Evolutionary conservation across 257 asterid species (phyloP).

Genomic region (Nicotiana attenuata): DNA sequence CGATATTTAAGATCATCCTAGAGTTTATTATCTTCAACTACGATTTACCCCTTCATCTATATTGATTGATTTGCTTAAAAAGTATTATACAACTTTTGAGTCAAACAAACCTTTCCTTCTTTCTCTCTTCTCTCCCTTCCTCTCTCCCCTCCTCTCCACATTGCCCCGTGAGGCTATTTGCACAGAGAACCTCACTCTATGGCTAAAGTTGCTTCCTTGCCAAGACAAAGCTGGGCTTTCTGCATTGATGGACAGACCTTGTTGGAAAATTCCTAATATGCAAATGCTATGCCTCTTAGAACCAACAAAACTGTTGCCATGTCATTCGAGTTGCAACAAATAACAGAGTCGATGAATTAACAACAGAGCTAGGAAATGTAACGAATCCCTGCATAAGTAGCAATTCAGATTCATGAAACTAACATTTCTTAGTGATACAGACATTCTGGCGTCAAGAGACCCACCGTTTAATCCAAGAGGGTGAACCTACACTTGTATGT

Average conservation of each 20-base stretch:
- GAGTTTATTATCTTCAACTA: too few relatives aligned
- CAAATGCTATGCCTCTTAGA: too few relatives aligned
- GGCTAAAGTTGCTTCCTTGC: slow-evolving; percentile 99
- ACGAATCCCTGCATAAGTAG: not conserved
- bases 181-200: slow-evolving; percentile 97
- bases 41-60: too few relatives aligned
- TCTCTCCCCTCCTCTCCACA: slow-evolving; percentile 12
- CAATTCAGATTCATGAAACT: not conserved
- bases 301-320: too few relatives aligned
- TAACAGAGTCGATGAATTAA: too few relatives aligned
- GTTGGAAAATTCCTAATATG: too few relatives aligned
- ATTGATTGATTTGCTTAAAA: too few relatives aligned
- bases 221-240: slow-evolving; percentile 93
- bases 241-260: slow-evolving; percentile 84
- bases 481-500: not conserved
- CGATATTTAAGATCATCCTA: too few relatives aligned
- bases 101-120: too few relatives aligned
- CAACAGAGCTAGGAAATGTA: not conserved
- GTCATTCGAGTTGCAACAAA: too few relatives aligned
- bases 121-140: too few relatives aligned
- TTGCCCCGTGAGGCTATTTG: slow-evolving; percentile 99
- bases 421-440: not conserved
- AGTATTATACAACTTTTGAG: too few relatives aligned
- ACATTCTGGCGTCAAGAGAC: not conserved
- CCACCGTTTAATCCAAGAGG: not conserved